A percentile compares a stretch with the other conserved stretches of the same genome.
These are phyloP conservation scores for Skeletonema menzelii DNA, from an alignment of 108 stramenopile genomes.

Conservation along the genomic window DNA sequence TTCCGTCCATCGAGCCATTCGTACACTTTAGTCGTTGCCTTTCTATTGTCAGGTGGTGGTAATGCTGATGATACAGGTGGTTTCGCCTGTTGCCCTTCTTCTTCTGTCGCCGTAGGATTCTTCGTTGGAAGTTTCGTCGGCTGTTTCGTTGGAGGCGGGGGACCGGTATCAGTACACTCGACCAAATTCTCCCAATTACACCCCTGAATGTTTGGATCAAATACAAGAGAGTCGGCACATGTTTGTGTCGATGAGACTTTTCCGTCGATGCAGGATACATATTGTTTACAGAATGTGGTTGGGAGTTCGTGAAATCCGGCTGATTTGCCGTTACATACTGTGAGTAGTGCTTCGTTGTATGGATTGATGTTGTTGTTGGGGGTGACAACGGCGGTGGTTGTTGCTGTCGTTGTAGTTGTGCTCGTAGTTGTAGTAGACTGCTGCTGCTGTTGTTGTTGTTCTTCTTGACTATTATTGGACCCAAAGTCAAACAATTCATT, in stretches of 20 bases:
- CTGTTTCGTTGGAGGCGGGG: neutral
- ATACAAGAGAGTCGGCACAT: neutral
- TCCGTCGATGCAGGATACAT: neutral
- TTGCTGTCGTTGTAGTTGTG: too few species aligned
- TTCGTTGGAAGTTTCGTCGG: neutral
- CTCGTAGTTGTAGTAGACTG: too few species aligned
- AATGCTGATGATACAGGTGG: neutral
- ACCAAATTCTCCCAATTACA: neutral
- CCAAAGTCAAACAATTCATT: neutral
- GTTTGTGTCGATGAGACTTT: neutral
- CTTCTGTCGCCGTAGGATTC: neutral
- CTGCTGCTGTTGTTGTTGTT: neutral
- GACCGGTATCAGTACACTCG: neutral
- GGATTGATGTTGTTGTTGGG: neutral
- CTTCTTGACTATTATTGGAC: too few species aligned
- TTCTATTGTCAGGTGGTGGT: neutral
- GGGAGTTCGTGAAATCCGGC: neutral
- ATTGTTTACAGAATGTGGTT: neutral
- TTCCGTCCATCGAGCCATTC: neutral
- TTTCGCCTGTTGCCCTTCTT: neutral
- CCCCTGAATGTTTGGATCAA: neutral
- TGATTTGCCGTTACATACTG: neutral
- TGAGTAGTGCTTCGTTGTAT: neutral
- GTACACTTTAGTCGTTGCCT: neutral
- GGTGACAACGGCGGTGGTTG: neutral